A percentile compares a stretch with the other conserved stretches of the same genome.
Conservation (phyloP, 805 yeast species). For the Saccharomycopsis babjevae region DNA sequence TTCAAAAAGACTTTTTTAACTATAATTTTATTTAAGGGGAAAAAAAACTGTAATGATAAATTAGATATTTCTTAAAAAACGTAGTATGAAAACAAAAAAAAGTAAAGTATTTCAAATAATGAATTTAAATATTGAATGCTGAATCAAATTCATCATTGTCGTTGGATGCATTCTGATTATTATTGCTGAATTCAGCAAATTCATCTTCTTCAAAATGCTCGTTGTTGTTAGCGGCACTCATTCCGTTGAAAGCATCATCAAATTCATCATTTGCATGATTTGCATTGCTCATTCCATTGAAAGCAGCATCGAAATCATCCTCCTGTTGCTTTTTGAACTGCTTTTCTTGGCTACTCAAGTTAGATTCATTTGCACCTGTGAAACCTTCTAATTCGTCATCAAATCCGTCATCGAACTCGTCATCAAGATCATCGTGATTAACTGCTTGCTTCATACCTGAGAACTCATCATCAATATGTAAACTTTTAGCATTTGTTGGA, state of each 20-base stretch:
- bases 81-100: background rate
- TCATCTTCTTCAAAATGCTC: conserved; percentile 12
- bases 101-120: background rate
- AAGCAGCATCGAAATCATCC: conserved; percentile 6
- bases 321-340: background rate
- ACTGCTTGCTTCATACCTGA: background rate
- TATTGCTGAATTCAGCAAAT: conserved; percentile 2
- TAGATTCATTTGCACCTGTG: background rate
- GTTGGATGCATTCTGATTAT: conserved; percentile 1
- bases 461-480: background rate
- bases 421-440: background rate
- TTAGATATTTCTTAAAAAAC: background rate
- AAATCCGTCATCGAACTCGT: background rate
- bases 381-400: conserved; percentile 2
- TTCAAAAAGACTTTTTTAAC: too few species aligned
- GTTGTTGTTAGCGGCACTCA: conserved; percentile 1
- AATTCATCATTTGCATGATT: conserved; percentile 5
- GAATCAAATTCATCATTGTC: conserved; percentile 18
- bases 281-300: conserved; percentile 19
- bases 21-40: too few species aligned
- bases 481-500: background rate
- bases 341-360: background rate
- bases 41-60: background rate
- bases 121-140: conserved; percentile 12
- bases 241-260: conserved; percentile 3